phyloP scores from a whole-genome alignment of 129 eudicot species.

The Saposhnikovia divaricata region DNA sequence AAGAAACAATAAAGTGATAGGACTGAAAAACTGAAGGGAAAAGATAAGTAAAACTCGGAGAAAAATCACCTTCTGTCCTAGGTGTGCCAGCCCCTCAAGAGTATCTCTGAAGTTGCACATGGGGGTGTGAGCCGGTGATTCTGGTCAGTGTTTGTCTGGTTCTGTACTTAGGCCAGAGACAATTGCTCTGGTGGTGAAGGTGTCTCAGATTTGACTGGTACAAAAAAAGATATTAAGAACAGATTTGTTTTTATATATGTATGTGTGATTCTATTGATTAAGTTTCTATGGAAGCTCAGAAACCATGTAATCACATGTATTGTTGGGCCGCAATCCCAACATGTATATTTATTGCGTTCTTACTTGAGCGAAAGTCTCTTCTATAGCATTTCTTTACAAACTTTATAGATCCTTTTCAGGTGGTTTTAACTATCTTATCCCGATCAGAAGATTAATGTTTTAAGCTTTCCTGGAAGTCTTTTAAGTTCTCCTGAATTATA shows the following conservation, averaged over 20 bases:
- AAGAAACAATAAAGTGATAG: too few relatives aligned
- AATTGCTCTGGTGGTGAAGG: not conserved
- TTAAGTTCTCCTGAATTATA: not conserved
- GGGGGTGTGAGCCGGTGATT: too few relatives aligned
- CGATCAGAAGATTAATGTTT: not conserved
- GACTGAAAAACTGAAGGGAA: too few relatives aligned
- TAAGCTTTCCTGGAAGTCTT: not conserved
- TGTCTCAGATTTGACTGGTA: not conserved
- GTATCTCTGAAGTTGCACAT: too few relatives aligned
- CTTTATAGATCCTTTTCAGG: not conserved
- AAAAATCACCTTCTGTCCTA: too few relatives aligned
- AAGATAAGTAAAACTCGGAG: too few relatives aligned
- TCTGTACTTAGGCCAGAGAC: too few relatives aligned
- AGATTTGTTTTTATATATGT: not conserved
- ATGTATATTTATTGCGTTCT: too few relatives aligned
- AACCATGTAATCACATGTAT: not conserved
- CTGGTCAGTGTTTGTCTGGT: too few relatives aligned
- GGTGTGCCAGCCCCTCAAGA: too few relatives aligned
- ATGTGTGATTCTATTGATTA: not conserved
- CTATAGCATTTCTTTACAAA: not conserved
- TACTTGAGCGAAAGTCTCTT: not conserved
- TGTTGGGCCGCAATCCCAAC: too few relatives aligned
- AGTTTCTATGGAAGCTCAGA: not conserved
- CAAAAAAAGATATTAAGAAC: not conserved
- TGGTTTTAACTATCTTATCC: too few relatives aligned